Percentiles rank a stretch among this genome's conserved stretches.
These are phyloP conservation scores for Penicillium sp. DNA, from an alignment of 2,329 filamentous ascomycete species.

Conservation along the genomic window DNA sequence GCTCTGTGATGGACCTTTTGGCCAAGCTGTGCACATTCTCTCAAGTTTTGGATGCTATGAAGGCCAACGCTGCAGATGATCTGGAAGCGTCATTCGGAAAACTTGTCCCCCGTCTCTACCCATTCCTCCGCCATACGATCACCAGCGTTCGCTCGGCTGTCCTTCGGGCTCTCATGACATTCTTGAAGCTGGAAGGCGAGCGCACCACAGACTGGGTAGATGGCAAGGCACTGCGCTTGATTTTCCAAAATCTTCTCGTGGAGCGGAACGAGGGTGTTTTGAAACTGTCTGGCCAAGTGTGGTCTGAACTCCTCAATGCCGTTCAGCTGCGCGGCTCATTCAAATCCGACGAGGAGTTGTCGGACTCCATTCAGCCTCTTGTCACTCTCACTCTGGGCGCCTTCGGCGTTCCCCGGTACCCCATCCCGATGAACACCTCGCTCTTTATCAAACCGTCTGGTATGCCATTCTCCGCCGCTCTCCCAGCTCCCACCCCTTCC, in stretches of 20 bases:
- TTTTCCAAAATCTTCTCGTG: slow-evolving; percentile 94
- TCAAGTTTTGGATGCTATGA: slow-evolving; percentile 91
- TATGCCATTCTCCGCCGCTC: slow-evolving; percentile 65
- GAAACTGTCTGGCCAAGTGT: slow-evolving; percentile 80
- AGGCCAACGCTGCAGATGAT: slow-evolving; percentile 77
- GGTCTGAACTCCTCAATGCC: slow-evolving; percentile 72
- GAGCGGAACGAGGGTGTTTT: slow-evolving; percentile 85
- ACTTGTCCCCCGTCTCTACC: slow-evolving; percentile 89
- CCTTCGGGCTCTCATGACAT: slow-evolving; percentile 86
- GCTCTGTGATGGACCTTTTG: slow-evolving; percentile 96
- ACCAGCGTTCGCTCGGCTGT: slow-evolving; percentile 93
- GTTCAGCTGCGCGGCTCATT: slow-evolving; percentile 62
- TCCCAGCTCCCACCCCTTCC: slow-evolving; percentile 35
- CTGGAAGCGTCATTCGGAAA: slow-evolving; percentile 87
- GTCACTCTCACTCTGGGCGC: slow-evolving; percentile 84
- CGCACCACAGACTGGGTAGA: slow-evolving; percentile 87
- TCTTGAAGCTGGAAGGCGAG: slow-evolving; percentile 79
- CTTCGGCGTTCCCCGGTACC: slow-evolving; percentile 85
- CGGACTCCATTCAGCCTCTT: slow-evolving; percentile 73
- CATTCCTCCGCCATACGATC: slow-evolving; percentile 95
- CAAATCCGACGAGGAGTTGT: slow-evolving; percentile 70
- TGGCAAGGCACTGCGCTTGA: slow-evolving; percentile 79
- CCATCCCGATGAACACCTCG: slow-evolving; percentile 84
- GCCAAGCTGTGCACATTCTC: slow-evolving; percentile 95
- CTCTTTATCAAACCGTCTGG: slow-evolving; percentile 94